Evolutionary conservation across 2,329 filamentous ascomycete species (phyloP).

Genomic region (Knufia fluminis): DNA sequence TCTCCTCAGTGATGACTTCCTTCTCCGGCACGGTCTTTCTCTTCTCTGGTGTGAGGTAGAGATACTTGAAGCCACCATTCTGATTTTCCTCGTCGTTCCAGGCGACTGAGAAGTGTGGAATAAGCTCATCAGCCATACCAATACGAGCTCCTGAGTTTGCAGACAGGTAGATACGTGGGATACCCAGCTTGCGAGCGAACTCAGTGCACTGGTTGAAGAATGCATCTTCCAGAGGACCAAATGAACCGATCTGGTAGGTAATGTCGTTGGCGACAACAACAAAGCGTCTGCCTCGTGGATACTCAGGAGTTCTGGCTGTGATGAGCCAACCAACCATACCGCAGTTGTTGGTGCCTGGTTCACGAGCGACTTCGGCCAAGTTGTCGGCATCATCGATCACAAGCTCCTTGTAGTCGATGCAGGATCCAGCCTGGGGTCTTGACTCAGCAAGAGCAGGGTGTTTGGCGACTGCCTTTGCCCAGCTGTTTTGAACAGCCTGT

Average conservation of each 20-base stretch:
- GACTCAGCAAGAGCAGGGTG: conserved; percentile 66
- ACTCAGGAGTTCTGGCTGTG: conserved; percentile 89
- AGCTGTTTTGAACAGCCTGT: conserved; percentile 93
- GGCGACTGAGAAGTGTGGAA: conserved; percentile 92
- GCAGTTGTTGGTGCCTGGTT: conserved; percentile 88
- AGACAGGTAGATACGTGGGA: conserved; percentile 94
- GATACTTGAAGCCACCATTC: conserved; percentile 88
- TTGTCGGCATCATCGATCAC: conserved; percentile 91
- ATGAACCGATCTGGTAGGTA: conserved; percentile 97
- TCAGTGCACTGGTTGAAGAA: conserved; percentile 99
- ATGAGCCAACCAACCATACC: conserved; percentile 99
- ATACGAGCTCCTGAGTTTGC: conserved; percentile 98
- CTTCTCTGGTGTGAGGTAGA: conserved; percentile 80
- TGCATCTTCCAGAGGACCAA: conserved; percentile 89
- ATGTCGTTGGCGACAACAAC: conserved; percentile 98
- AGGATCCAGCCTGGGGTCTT: conserved; percentile 77
- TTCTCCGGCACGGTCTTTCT: conserved; percentile 79
- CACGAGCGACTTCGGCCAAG: conserved; percentile 83
- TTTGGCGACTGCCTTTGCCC: conserved; percentile 65
- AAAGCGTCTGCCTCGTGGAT: conserved; percentile 83
- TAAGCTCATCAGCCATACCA: conserved; percentile 90
- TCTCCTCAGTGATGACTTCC: conserved; percentile 77
- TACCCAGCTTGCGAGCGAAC: conserved; percentile 83
- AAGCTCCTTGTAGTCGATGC: conserved; percentile 87
- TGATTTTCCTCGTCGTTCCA: conserved; percentile 82